Evolutionary conservation across 176 grass and related monocot species (phyloP).

Genomic region (Avena atlantica): DNA sequence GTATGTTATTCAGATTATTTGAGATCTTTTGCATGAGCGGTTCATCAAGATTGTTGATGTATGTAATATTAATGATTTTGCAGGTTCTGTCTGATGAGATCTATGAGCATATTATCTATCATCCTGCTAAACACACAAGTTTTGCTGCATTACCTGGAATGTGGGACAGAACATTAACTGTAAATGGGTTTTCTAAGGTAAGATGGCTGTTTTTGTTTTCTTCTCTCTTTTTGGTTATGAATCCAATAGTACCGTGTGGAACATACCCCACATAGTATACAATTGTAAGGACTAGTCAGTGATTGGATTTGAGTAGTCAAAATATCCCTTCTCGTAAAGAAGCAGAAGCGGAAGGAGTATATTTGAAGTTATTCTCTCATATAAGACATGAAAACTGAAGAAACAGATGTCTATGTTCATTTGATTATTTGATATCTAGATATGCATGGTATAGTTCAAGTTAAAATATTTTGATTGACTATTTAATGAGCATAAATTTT

Average conservation of each 20-base stretch:
- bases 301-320: background rate
- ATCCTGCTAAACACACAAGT: slow-evolving; percentile 74
- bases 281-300: background rate
- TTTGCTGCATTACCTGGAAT: slow-evolving; percentile 83
- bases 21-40: background rate
- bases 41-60: slow-evolving; percentile 27
- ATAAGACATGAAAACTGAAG: slow-evolving; percentile 23
- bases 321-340: background rate
- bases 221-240: background rate
- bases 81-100: slow-evolving; percentile 87
- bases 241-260: background rate
- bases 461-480: slow-evolving; percentile 18
- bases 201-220: background rate
- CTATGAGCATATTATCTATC: slow-evolving; percentile 88
- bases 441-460: background rate
- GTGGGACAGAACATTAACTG: slow-evolving; percentile 80
- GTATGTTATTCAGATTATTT: slow-evolving; percentile 29
- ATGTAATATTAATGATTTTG: slow-evolving; percentile 31
- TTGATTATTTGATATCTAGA: background rate
- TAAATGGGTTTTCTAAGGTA: slow-evolving; percentile 91
- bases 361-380: background rate
- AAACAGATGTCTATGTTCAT: background rate
- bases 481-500: slow-evolving; percentile 28
- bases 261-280: background rate
- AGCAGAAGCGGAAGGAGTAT: background rate